Evolutionary conservation across 2,329 filamentous ascomycete species (phyloP), one percentile per base, ranked within the genome.

Genomic region (Sclerotinia subarctica): DNA sequence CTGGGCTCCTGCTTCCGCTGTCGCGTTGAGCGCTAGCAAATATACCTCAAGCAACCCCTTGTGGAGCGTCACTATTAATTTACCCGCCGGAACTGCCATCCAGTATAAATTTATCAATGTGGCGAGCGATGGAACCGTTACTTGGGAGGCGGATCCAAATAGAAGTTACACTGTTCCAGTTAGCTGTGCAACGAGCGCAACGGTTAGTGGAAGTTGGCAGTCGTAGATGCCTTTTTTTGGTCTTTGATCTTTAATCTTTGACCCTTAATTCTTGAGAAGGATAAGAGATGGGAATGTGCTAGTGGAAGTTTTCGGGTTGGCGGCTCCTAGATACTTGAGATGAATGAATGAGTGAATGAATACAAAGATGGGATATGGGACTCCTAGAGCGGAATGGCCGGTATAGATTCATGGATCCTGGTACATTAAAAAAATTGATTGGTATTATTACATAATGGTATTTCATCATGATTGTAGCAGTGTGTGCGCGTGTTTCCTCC

Each of bases 61-160:
- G 7, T 93, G 90, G 90, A 82, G 79, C 57, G 82, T 78, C 0
- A 84, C 83, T 0, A 75, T 92, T 38, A 80, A 78, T 1, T 77
- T 93, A 21, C 78, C 81, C 0, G 81, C 86, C 0, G 89, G 88
- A 2, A 80, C 81, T 59, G 78, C 77, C 3, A 80, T 92, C 54
- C 74, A 87, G 79, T 92, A 91, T 77, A 92, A 92, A 80, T 93
- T 86, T 75, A 84, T 92, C 73, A 84, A 85, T 62, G 82, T 89
- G 53, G 81, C 81, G 68, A 74, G 78, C 0, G 82, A 85, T 72
- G 85, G 87, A 0, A 79, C 79, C 0, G 78, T 90, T 11, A 81
- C 78, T 2, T 92, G 90, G 89, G 90, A 93, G 79, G 81, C 79
- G 60, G 89, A 89, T 68, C 73, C 73, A 8, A 76, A 77, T 69